These are phyloP conservation scores for Volvariella surrecta DNA, from an alignment of 1,284 basidiomycete species.

Conservation along the genomic window DNA sequence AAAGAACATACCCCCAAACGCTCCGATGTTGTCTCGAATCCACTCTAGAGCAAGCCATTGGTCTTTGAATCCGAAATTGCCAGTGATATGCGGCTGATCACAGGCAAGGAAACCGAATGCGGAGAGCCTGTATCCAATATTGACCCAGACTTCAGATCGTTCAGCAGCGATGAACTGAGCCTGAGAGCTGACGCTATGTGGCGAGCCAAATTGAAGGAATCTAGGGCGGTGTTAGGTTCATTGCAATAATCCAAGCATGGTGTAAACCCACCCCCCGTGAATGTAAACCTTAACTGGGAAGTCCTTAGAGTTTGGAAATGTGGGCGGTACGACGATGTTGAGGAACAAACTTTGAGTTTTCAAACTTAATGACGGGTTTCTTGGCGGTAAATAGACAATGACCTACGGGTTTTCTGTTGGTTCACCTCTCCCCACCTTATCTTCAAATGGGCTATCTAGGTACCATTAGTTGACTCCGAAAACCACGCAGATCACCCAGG, in stretches of 20 bases:
- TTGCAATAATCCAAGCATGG: conserved; percentile 2
- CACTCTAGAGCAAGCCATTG: conserved; percentile 59
- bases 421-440: conserved; percentile 55
- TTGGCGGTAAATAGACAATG: not conserved
- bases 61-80: conserved; percentile 78
- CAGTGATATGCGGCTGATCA: conserved; percentile 46
- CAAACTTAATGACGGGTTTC: not conserved
- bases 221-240: conserved; percentile 25
- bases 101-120: conserved; percentile 68
- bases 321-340: conserved; percentile 60
- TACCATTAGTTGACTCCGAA: not conserved
- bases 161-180: conserved; percentile 60
- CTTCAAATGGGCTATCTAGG: conserved; percentile 34
- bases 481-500: not conserved
- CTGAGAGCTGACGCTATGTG: conserved; percentile 46
- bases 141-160: conserved; percentile 62
- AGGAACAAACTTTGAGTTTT: conserved; percentile 30
- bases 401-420: conserved; percentile 63
- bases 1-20: conserved; percentile 44
- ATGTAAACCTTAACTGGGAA: conserved; percentile 69
- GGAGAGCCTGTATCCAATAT: conserved; percentile 64
- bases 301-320: conserved; percentile 34
- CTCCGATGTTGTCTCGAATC: conserved; percentile 49
- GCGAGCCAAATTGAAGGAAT: conserved; percentile 76
- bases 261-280: conserved; percentile 50